These are phyloP conservation scores for Gonapodya prolifera DNA, from an alignment of 192 early-diverging fungal species.

Conservation along the genomic window DNA sequence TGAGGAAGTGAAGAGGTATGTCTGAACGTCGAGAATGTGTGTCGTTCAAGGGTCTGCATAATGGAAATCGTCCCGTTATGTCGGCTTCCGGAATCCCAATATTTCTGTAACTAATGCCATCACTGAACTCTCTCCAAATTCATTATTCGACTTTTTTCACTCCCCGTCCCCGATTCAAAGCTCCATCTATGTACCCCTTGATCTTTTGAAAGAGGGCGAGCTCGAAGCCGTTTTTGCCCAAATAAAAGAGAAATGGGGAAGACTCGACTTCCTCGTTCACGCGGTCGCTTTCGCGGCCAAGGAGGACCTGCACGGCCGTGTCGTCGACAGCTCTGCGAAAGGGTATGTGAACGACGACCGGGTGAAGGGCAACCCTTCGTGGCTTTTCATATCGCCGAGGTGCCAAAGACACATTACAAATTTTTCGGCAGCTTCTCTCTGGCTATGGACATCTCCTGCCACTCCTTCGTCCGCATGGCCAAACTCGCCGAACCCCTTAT, in stretches of 20 bases:
- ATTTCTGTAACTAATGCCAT: not conserved
- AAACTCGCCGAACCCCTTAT: slow-evolving; percentile 4
- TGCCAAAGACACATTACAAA: too few relatives aligned
- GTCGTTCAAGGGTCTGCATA: not conserved
- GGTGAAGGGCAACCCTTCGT: too few relatives aligned
- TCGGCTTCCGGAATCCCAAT: not conserved
- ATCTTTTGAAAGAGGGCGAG: not conserved
- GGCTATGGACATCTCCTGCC: not conserved
- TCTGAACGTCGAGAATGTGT: not conserved
- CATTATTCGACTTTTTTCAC: not conserved
- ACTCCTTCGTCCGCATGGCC: not conserved
- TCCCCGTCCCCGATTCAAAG: not conserved
- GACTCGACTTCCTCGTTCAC: slow-evolving; percentile 1
- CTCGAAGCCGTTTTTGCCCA: not conserved
- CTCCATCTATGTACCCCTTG: not conserved
- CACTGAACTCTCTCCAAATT: not conserved
- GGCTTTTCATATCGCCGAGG: too few relatives aligned
- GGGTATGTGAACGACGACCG: not conserved
- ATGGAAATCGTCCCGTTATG: not conserved
- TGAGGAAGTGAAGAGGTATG: not conserved
- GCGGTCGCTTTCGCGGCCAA: not conserved
- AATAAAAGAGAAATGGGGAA: not conserved
- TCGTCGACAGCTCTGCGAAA: not conserved
- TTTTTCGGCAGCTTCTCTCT: too few relatives aligned
- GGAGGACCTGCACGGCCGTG: not conserved